Base-by-base conservation (phyloP, 176 grass and related monocot genomes). In the Carex myosuroides region DNA sequence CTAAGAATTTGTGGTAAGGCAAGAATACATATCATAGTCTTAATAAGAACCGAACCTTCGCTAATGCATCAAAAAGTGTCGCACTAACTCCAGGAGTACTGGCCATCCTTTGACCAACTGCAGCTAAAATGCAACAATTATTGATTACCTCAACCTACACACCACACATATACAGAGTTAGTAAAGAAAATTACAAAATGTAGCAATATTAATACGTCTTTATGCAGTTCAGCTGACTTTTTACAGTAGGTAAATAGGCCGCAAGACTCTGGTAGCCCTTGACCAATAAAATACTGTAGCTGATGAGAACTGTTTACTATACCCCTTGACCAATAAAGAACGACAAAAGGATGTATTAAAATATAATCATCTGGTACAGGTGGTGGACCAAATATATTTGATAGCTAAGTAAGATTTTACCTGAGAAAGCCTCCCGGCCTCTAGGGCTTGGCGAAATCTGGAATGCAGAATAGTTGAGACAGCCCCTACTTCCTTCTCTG, bases 31-130 rank as follows among this genome's bases (percentile, higher is more conserved):
- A 78, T 32, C 48, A 30, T 78, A 33, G 48, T 52, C 26, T 32
- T 78, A 78, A 33, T 30, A 78, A 78, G 73, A 78, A 57, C 5
- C 62, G 42, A 84, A 93, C 95, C 95, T 98, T 98, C 65, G 95
- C 95, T 88, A 98, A 84, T 10, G 95, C 91, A 86, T 98, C 95
- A 93, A 98, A 98, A 93, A 98, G 95, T 29, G 89, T 98, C 59
- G 95, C 95, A 78, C 92, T 98, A 72, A 94, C 95, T 89, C 95
- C 95, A 84, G 95, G 95, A 62, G 95, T 98, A 81, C 95, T 98
- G 24, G 95, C 95, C 95, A 98, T 98, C 87, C 87, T 94, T 81
- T 93, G 75, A 11, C 95, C 95, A 89, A 98, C 95, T 85, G 95
- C 89, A 84, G 95, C 95, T 86, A 98, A 88, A 90, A 98, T 98